phyloP scores from a whole-genome alignment of 495 filamentous ascomycete species.

The Lasiosphaeria hispida region DNA sequence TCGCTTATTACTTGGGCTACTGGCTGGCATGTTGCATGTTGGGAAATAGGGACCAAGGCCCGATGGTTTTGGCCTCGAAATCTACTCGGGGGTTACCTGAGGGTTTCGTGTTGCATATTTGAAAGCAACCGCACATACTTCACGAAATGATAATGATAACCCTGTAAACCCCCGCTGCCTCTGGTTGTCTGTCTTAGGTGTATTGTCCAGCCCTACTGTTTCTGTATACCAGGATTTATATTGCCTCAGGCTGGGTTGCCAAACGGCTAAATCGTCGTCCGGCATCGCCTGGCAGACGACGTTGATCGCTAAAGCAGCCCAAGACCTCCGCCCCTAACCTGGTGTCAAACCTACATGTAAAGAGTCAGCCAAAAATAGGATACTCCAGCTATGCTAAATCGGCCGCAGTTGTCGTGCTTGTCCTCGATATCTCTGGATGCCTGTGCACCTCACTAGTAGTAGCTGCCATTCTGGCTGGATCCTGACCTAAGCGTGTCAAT shows the following conservation, averaged over 20 bases:
- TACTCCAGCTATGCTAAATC: no score
- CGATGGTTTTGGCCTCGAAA: slow-evolving; percentile 9
- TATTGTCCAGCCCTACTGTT: background rate
- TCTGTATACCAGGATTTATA: background rate
- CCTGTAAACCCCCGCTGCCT: slow-evolving; percentile 5
- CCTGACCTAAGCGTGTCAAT: no score
- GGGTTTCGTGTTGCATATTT: slow-evolving; percentile 13
- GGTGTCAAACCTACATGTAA: no score
- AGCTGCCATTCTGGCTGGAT: no score
- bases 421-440: no score
- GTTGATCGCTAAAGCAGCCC: no score
- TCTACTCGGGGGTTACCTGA: slow-evolving; percentile 10
- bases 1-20: slow-evolving; percentile 19
- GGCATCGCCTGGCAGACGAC: no score
- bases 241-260: no score
- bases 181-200: background rate
- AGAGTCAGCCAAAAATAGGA: no score
- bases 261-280: background rate
- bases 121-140: slow-evolving; percentile 14
- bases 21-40: slow-evolving; percentile 27
- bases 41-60: slow-evolving; percentile 16
- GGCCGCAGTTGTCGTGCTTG: no score
- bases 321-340: no score
- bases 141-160: slow-evolving; percentile 21
- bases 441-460: no score